Conservation (phyloP, 2,329 filamentous ascomycete genomes). For the Triangularia verruculosa region DNA sequence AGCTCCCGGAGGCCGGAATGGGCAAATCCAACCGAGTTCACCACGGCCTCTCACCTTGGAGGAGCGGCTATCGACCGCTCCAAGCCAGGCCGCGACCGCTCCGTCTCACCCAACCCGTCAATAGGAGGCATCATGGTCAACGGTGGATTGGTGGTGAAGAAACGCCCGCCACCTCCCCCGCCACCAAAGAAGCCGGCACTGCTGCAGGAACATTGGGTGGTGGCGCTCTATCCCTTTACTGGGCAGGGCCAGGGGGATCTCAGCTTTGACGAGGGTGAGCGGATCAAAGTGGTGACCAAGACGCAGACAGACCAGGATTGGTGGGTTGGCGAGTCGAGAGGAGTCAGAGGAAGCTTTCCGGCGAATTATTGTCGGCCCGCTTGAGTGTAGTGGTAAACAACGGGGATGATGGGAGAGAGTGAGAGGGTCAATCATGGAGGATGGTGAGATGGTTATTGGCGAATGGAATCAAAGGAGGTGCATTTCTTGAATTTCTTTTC, state of each 20-base stretch:
- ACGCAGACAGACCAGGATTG: constrained; percentile 79
- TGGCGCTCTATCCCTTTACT: constrained; percentile 71
- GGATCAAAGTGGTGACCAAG: constrained; percentile 73
- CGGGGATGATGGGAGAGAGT: neutral
- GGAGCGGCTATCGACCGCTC: constrained; percentile 30
- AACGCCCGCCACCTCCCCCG: constrained; percentile 72
- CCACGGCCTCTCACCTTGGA: constrained; percentile 43
- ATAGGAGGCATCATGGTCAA: neutral
- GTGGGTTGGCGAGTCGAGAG: constrained; percentile 78
- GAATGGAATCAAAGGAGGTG: neutral
- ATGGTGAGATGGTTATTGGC: neutral
- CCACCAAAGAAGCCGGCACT: constrained; percentile 55
- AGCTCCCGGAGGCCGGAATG: constrained; percentile 34
- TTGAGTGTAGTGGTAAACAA: neutral
- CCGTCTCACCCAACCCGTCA: constrained; percentile 28
- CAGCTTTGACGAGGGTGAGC: constrained; percentile 72
- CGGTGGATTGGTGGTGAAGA: constrained; percentile 45
- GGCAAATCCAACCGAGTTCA: constrained; percentile 43
- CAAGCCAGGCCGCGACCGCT: constrained; percentile 24
- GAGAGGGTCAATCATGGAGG: neutral
- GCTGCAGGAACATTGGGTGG: constrained; percentile 57
- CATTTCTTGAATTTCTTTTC: neutral
- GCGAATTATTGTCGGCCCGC: constrained; percentile 68
- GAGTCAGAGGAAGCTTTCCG: constrained; percentile 69
- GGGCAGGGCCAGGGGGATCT: constrained; percentile 70